These are phyloP conservation scores for Avena atlantica DNA, from an alignment of 176 grass and related monocot species.

Conservation along the genomic window DNA sequence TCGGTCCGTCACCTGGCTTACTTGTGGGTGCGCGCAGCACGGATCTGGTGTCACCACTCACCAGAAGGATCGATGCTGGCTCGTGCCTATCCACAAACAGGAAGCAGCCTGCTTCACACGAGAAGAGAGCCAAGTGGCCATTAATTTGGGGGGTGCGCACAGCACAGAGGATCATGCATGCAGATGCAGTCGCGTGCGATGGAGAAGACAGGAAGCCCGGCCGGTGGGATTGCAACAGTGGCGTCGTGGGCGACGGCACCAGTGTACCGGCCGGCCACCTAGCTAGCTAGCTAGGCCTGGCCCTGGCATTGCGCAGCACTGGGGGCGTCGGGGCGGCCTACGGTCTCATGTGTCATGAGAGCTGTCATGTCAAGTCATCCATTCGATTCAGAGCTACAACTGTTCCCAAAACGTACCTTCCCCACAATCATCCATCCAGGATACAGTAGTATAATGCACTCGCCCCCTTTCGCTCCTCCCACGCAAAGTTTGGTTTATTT, in stretches of 20 bases:
- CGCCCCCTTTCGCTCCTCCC: neutral
- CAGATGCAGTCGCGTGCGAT: neutral
- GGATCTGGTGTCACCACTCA: neutral
- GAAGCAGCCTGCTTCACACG: neutral
- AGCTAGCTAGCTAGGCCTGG: slow-evolving; percentile 1
- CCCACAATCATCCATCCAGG: neutral
- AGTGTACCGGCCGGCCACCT: neutral
- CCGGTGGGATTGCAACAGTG: slow-evolving; percentile 23
- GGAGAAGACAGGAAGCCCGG: neutral
- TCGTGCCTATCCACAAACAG: too few relatives aligned
- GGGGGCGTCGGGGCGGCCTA: neutral
- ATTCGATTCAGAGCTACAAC: slow-evolving; percentile 26
- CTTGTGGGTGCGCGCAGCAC: too few relatives aligned
- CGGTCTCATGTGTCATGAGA: slow-evolving; percentile 24
- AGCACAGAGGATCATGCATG: neutral
- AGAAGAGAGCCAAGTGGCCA: neutral
- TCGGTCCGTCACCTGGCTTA: too few relatives aligned
- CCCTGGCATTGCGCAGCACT: neutral
- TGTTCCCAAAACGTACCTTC: slow-evolving; percentile 6
- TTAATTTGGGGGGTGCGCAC: neutral
- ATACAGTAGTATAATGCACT: neutral
- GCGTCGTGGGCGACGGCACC: slow-evolving; percentile 16
- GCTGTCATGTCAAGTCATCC: slow-evolving; percentile 39
- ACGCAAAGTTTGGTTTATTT: neutral
- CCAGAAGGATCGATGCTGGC: neutral